phyloP scores from a whole-genome alignment of 192 early-diverging fungal species.

The Coemansia sp. region DNA sequence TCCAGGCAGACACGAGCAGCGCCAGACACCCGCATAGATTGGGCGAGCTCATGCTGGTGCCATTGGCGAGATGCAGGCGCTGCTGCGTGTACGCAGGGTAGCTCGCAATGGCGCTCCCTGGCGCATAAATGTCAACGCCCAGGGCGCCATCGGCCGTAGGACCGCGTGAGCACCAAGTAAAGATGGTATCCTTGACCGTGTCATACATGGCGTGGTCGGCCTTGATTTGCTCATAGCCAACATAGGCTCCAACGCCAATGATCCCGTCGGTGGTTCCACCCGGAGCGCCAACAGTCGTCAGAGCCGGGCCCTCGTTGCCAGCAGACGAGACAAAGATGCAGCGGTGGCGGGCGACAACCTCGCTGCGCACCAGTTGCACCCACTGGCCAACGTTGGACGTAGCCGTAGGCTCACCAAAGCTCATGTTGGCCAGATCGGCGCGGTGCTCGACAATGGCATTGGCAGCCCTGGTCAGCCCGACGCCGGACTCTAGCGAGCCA shows the following conservation, averaged over 20 bases:
- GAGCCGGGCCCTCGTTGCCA: slow-evolving; percentile 91
- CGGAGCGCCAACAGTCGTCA: slow-evolving; percentile 84
- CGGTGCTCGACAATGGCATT: slow-evolving; percentile 69
- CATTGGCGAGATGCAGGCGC: slow-evolving; percentile 81
- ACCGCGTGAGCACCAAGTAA: slow-evolving; percentile 90
- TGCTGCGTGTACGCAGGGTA: slow-evolving; percentile 81
- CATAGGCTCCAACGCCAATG: slow-evolving; percentile 94
- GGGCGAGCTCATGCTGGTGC: slow-evolving; percentile 94
- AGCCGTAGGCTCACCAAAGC: slow-evolving; percentile 82
- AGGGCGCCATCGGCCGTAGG: slow-evolving; percentile 84
- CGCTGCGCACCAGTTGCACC: slow-evolving; percentile 75
- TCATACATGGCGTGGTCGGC: slow-evolving; percentile 87
- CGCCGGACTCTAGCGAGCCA: slow-evolving; percentile 81
- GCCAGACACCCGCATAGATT: slow-evolving; percentile 88
- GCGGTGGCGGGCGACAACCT: slow-evolving; percentile 82
- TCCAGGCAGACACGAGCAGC: slow-evolving; percentile 85
- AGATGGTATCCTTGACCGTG: slow-evolving; percentile 72
- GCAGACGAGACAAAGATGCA: slow-evolving; percentile 88
- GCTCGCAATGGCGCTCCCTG: slow-evolving; percentile 91
- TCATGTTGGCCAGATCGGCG: slow-evolving; percentile 82
- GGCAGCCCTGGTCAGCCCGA: slow-evolving; percentile 80
- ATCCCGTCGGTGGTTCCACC: slow-evolving; percentile 73
- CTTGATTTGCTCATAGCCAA: slow-evolving; percentile 80
- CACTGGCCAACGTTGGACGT: slow-evolving; percentile 79
- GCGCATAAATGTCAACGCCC: slow-evolving; percentile 82